Conservation (phyloP, 176 grass and related monocot species). For the Cenchrus americanus region DNA sequence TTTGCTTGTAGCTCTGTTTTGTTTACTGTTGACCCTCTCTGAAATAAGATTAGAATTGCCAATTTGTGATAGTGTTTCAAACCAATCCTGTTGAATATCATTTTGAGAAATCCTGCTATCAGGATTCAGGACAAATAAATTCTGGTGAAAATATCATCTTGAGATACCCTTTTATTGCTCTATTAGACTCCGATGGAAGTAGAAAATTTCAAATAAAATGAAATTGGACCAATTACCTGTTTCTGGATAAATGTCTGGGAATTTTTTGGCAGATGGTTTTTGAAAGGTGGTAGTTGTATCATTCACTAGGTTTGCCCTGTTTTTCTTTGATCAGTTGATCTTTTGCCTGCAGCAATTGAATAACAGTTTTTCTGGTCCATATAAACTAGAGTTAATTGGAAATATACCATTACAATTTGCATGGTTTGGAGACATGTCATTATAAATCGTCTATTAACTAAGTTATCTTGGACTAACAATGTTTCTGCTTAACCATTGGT, state of each 20-base stretch:
- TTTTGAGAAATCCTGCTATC: too few species aligned
- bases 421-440: too few species aligned
- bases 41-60: background rate
- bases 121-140: background rate
- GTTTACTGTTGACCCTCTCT: background rate
- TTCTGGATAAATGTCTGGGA: background rate
- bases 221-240: background rate
- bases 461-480: background rate
- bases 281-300: background rate
- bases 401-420: too few species aligned
- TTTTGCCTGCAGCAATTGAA: background rate
- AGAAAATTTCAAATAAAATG: background rate
- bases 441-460: too few species aligned
- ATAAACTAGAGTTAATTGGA: background rate
- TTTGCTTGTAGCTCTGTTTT: background rate
- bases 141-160: background rate
- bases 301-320: background rate
- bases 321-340: background rate
- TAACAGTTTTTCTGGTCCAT: background rate
- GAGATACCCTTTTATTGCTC: background rate
- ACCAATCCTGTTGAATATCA: too few species aligned
- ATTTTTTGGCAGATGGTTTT: background rate
- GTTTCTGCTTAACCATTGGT: background rate
- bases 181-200: background rate
- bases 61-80: too few species aligned